These are phyloP conservation scores for Sclerospora graminicola DNA, from an alignment of 352 stramenopile species.

Conservation along the genomic window DNA sequence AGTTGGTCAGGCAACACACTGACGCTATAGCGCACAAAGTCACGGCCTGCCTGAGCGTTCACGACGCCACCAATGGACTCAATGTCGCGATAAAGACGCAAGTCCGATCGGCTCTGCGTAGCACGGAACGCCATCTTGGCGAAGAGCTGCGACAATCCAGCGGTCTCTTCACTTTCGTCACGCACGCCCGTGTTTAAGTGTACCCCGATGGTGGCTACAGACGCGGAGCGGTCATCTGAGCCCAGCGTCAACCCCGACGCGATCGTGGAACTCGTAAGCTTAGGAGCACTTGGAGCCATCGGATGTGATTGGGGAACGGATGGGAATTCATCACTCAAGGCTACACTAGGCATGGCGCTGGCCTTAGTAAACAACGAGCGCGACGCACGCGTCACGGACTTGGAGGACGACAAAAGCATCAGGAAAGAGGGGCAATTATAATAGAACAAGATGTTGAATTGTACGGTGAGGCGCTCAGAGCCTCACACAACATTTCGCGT, in stretches of 20 bases:
- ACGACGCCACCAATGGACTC: slow-evolving; percentile 68
- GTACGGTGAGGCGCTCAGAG: slow-evolving; percentile 4
- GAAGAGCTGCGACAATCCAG: slow-evolving; percentile 70
- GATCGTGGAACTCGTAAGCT: slow-evolving; percentile 29
- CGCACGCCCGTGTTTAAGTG: slow-evolving; percentile 49
- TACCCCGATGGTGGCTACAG: slow-evolving; percentile 56
- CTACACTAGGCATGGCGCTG: slow-evolving; percentile 43
- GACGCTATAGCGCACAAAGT: slow-evolving; percentile 74
- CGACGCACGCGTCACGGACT: slow-evolving; percentile 19
- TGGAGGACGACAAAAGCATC: slow-evolving; percentile 25
- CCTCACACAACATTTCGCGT: slow-evolving; percentile 7
- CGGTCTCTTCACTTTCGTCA: slow-evolving; percentile 57
- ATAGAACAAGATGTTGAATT: slow-evolving; percentile 13
- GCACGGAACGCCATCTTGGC: slow-evolving; percentile 79
- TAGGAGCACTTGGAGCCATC: slow-evolving; percentile 12
- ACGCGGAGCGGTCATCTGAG: slow-evolving; percentile 34
- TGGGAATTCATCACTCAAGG: slow-evolving; percentile 58
- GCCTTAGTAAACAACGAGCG: slow-evolving; percentile 63
- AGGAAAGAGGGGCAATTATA: slow-evolving; percentile 8
- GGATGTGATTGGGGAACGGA: slow-evolving; percentile 29
- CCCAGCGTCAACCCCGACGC: slow-evolving; percentile 48
- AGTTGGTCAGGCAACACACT: slow-evolving; percentile 63
- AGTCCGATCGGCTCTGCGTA: slow-evolving; percentile 59
- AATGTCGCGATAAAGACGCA: slow-evolving; percentile 75
- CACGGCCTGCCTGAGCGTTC: slow-evolving; percentile 42